Conservation (phyloP, 345 rosid genomes). For the Hypericum perforatum region DNA sequence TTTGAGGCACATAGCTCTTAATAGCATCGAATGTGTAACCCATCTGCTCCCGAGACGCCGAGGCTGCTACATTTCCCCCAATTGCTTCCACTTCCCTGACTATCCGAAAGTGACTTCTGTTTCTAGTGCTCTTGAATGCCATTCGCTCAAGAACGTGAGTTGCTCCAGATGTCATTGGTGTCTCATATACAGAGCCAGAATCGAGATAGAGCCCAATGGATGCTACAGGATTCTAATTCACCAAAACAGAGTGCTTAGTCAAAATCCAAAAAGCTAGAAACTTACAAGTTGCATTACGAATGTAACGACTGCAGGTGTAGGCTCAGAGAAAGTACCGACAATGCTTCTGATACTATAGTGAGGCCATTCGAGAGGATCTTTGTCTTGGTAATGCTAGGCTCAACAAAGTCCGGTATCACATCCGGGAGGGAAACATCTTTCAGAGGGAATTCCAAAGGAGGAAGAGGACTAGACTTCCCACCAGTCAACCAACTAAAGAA, state of each 20-base stretch:
- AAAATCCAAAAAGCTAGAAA: background rate
- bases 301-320: background rate
- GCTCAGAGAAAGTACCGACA: conserved; percentile 28
- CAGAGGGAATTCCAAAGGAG: conserved; percentile 50
- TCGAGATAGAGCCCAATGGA: conserved; percentile 71
- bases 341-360: conserved; percentile 58
- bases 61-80: conserved; percentile 65
- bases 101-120: conserved; percentile 62
- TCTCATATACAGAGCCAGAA: conserved; percentile 67
- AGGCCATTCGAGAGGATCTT: conserved; percentile 66
- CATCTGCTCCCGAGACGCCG: conserved; percentile 83
- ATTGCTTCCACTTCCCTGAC: conserved; percentile 82
- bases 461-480: conserved; percentile 30
- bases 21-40: conserved; percentile 83
- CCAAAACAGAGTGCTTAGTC: conserved; percentile 3
- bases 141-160: conserved; percentile 77
- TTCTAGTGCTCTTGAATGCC: conserved; percentile 82
- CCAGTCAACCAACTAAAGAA: conserved; percentile 63
- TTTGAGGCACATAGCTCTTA: conserved; percentile 76
- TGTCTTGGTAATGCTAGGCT: conserved; percentile 46
- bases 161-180: conserved; percentile 54
- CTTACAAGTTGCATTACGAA: background rate
- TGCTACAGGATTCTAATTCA: conserved; percentile 58
- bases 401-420: conserved; percentile 46
- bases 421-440: conserved; percentile 49